Base-by-base conservation (phyloP, 768 basidiomycete species). In the Mycena chlorophos region DNA sequence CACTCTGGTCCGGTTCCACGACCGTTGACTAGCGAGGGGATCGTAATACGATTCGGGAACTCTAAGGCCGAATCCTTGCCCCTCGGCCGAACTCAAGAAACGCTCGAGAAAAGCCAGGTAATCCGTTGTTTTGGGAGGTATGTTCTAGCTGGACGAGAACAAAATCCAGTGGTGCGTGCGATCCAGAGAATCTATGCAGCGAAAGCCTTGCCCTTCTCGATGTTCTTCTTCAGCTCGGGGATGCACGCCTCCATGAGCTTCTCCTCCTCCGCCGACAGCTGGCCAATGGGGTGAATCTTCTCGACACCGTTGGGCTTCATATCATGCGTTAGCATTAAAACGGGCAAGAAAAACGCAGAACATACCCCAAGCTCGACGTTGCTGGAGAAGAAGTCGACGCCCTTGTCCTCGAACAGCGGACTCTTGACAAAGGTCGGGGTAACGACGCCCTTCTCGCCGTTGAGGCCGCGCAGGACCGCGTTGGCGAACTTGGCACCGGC, bases 141-240 rank as follows among this genome's bases (percentile, higher is more conserved):
- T 17, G 10, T 8, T 34, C 31, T 34, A 34, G 45, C 31, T 43
- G 40, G 20, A 10, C 10, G 26, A 26, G n/a, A 49, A 49, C 40
- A 19, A 37, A 20, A 6, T 40, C n/a, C n/a, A n/a, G n/a, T n/a
- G n/a, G n/a, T n/a, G n/a, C n/a, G n/a, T n/a, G n/a, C n/a, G n/a
- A n/a, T 14, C 2, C 47, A 25, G 25, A 20, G 25, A 30, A 71
- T 61, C 58, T 68, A 70, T 69, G 82, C 81, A 62, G 83, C 88
- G 61, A 91, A 92, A 40, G 82, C 80, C 73, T 80, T 85, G 75
- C 94, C 94, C 86, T 94, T 98, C 75, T 91, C 90, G 66, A 98
- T 96, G 85, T 97, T 98, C 86, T 91, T 94, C 85, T 91, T 90
- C 66, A 99, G 84, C 64, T 94, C 92, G 62, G 92, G 91, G 66